phyloP scores from a whole-genome alignment of 2,329 filamentous ascomycete species.

The Neofusicoccum ribis region DNA sequence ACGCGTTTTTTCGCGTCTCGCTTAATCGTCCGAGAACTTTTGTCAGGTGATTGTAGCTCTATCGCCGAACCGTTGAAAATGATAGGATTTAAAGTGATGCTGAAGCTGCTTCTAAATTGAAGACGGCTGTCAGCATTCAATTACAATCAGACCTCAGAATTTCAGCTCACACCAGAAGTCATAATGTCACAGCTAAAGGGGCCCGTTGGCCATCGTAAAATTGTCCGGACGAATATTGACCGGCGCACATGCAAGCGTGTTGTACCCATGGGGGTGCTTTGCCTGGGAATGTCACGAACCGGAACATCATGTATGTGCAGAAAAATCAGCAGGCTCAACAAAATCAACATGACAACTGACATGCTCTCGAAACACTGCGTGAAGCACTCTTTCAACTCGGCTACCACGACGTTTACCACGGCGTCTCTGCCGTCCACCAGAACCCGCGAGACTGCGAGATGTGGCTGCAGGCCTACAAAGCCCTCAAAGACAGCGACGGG shows the following conservation, averaged over 20 bases:
- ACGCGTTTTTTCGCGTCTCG: no score
- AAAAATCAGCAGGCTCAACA: constrained; percentile 24
- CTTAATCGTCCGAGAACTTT: no score
- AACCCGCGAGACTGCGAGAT: neutral
- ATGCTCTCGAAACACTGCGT: neutral
- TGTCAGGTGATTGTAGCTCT: no score
- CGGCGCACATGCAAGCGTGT: neutral
- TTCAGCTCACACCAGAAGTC: neutral
- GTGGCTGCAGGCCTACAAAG: constrained; percentile 28
- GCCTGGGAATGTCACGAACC: constrained; percentile 36
- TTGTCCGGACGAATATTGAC: neutral
- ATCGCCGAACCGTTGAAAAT: neutral
- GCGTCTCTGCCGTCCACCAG: neutral
- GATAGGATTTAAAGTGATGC: neutral
- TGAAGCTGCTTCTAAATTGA: neutral
- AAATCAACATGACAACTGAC: neutral
- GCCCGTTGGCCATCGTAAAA: neutral
- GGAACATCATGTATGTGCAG: constrained; percentile 28
- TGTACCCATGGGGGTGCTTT: constrained; percentile 33
- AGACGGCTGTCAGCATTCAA: neutral
- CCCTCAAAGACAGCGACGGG: no score
- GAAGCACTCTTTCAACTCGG: constrained; percentile 24
- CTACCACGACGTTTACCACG: constrained; percentile 22
- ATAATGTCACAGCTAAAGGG: neutral
- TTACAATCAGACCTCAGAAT: neutral